Evolutionary conservation across 2,329 filamentous ascomycete species (phyloP), one percentile per base, ranked within the genome.

Genomic region (Alternaria incomplexa): DNA sequence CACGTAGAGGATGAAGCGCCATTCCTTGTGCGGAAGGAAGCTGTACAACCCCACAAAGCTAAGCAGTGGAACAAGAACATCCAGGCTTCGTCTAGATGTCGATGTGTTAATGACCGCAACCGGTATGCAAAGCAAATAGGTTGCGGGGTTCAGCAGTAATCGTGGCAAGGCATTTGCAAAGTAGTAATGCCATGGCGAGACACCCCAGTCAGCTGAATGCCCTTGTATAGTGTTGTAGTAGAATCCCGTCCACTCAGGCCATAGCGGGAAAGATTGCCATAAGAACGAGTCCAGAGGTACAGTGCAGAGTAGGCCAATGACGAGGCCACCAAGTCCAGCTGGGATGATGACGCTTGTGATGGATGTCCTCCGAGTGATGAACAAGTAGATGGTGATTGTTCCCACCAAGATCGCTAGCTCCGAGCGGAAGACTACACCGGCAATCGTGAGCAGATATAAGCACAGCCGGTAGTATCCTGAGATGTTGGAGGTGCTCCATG

Each of bases 21-120:
- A 91, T 82, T 99, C 96, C 78, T 99, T 99, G 83, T 99, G 96
- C 0, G 95, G 94, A 65, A 97, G 91, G 54, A 93, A 72, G 66
- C 93, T 97, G 83, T 97, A 98, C 46, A 96, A 79, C 5, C 86
- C 86, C 20, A 96, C 85, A 78, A 94, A 99, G 28, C 87, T 79
- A 2, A 96, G 68, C 10, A 87, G 86, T 0, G 96, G 93, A 3
- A 90, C 71, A 5, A 92, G 71, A 9, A 89, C 80, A 44, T 84
- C 83, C 0, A 92, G 63, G 56, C 80, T 82, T 17, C 76, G 77
- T 40, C 67, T 66, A 15, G 79, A 77, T 6, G 80, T 81, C 13
- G 81, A 72, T 12, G 75, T 73, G 9, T 91, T 85, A n/a, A 86
- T 50, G 0, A 87, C 66, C 3, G 86, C 82, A 15, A 83, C 23